Evolutionary conservation across 1,284 basidiomycete genomes (phyloP).

Genomic region (Tremellales sp.): DNA sequence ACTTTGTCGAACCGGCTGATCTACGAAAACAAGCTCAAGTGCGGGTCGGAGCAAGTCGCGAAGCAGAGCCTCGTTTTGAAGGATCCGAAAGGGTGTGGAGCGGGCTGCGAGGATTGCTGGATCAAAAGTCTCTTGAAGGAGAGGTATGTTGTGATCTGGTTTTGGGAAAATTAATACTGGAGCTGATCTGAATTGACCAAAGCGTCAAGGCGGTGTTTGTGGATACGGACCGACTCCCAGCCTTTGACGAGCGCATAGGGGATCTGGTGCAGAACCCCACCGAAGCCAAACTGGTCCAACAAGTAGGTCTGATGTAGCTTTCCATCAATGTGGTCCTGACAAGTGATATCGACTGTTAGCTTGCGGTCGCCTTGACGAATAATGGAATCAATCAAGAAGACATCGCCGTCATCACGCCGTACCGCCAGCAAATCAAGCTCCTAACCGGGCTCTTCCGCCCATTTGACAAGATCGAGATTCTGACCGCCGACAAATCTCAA

Average conservation of each 20-base stretch:
- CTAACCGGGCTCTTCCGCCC: conserved; percentile 57
- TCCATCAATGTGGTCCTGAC: neutral
- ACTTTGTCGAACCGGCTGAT: conserved; percentile 82
- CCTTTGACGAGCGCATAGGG: conserved; percentile 72
- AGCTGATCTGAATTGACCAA: conserved; percentile 13
- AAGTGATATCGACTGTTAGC: conserved; percentile 45
- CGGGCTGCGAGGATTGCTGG: conserved; percentile 62
- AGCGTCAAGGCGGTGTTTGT: conserved; percentile 85
- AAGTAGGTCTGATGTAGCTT: conserved; percentile 34
- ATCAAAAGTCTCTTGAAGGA: conserved; percentile 62
- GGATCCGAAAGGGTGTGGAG: conserved; percentile 46
- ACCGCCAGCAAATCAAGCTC: conserved; percentile 92
- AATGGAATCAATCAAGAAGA: conserved; percentile 66
- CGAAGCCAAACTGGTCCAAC: conserved; percentile 60
- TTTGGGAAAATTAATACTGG: neutral
- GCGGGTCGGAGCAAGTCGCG: conserved; percentile 71
- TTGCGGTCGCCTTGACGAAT: conserved; percentile 61
- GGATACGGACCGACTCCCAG: conserved; percentile 80
- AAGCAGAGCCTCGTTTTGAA: conserved; percentile 59
- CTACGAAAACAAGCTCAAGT: conserved; percentile 72
- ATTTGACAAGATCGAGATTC: conserved; percentile 64
- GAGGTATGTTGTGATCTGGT: conserved; percentile 51
- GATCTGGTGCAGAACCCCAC: conserved; percentile 82
- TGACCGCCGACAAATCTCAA: conserved; percentile 93
- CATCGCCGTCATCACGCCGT: conserved; percentile 85